Base-by-base conservation (phyloP, 208 protist genomes). In the Leishmania aethiopica region DNA sequence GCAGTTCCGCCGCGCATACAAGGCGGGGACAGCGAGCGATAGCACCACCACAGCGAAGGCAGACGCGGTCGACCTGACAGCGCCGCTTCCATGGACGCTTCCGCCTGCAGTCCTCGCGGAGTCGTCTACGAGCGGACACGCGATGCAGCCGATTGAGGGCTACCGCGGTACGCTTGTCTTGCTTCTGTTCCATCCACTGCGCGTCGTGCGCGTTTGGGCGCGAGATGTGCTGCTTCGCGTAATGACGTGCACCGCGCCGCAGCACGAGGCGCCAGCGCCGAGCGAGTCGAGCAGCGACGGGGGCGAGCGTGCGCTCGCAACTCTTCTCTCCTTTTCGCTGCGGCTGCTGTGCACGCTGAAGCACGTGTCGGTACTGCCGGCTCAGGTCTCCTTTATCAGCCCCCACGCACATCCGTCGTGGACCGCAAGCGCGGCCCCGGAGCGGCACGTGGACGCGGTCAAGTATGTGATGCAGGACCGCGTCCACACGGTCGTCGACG, bases 341-440 rank as follows among this genome's bases (percentile, higher is more conserved):
- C 81, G 86, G 72, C 59, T 96, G 47, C 77, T 96, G 37, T 92
- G 87, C 81, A 83, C 83, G 11, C 72, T 96, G 8, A 90, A 87
- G 82, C 91, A 95, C 79, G 25, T 93, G 17, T 55, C 70, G 1
- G 59, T 35, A 19, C 49, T 83, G 15, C 75, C 78, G 10, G 71
- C 55, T 7, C 55, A 57, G 7, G 11, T 89, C 0, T 60, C 51
- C 28, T 85, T 81, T 51, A 67, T 66, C 45, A 72, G 76, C 22
- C 59, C n/a, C n/a, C 37, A 42, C 49, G 1, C 71, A 11, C 13
- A 22, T 55, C 70, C 70, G 35, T 74, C 69, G 69, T 47, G 69
- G 75, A 25, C 60, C 19, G 35, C 11, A 15, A 28, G 28, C 25
- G 32, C 62, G 42, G 3, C 66, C 35, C 6, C 57, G 3, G 32